A percentile compares a stretch with the other conserved stretches of the same genome.
phyloP scores from a whole-genome alignment of 305 asterid species.

The Rubia peregrina region DNA sequence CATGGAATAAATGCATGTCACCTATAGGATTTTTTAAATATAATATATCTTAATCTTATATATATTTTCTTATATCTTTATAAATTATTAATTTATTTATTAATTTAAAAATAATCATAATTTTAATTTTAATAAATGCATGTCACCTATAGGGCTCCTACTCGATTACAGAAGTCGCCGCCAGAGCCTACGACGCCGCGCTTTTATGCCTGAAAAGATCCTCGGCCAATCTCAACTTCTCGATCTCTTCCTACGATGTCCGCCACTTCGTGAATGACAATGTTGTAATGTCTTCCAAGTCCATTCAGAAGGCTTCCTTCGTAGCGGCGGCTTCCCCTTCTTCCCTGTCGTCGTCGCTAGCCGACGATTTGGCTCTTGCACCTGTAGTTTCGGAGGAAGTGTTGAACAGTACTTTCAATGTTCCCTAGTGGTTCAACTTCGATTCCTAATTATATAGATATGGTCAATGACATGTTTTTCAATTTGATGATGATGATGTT shows the following conservation, averaged over 20 bases:
- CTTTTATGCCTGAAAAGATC: slow-evolving; percentile 77
- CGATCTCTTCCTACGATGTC: slow-evolving; percentile 24
- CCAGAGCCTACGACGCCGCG: slow-evolving; percentile 93
- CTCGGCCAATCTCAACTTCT: slow-evolving; percentile 67
- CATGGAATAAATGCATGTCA: too few species aligned
- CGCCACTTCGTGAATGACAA: slow-evolving; percentile 15
- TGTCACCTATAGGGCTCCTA: too few species aligned
- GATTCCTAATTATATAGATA: slow-evolving; percentile 59
- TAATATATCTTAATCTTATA: too few species aligned
- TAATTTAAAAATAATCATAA: too few species aligned
- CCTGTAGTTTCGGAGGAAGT: slow-evolving; percentile 23
- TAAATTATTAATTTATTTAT: too few species aligned
- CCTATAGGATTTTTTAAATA: too few species aligned
- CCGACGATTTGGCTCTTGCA: slow-evolving; percentile 26
- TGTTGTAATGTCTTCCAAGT: slow-evolving; percentile 50
- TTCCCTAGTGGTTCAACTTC: slow-evolving; percentile 52
- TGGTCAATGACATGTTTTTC: slow-evolving; percentile 43
- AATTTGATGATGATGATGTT: slow-evolving; percentile 42
- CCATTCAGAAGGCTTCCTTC: slow-evolving; percentile 63
- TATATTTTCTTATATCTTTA: too few species aligned
- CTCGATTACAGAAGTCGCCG: slow-evolving; percentile 94
- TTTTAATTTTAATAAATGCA: too few species aligned
- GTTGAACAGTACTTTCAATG: not conserved
- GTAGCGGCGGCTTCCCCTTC: not conserved
- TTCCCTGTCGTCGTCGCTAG: slow-evolving; percentile 24